Evolutionary conservation across 2,329 filamentous ascomycete species (phyloP).

Genomic region (Fusarium sp.): DNA sequence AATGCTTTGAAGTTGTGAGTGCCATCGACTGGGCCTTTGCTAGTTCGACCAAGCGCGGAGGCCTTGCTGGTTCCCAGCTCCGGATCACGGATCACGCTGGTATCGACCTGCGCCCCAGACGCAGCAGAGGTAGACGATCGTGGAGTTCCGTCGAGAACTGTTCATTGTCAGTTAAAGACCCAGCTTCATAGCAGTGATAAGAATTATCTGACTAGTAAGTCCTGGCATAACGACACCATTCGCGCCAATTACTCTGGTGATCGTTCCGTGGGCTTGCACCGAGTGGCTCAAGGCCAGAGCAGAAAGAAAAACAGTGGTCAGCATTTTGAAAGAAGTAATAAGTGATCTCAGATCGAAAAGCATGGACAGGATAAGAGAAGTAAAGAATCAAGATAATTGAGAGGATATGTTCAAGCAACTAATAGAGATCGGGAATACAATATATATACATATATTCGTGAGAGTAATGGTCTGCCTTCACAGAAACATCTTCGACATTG

Average conservation of each 20-base stretch:
- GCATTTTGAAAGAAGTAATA: background rate
- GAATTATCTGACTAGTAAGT: conserved; percentile 1
- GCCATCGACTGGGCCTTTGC: conserved; percentile 9
- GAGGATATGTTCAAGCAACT: background rate
- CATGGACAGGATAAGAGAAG: no score
- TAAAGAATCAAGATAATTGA: background rate
- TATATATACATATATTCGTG: background rate
- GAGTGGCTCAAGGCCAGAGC: conserved; percentile 9
- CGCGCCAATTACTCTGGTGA: conserved; percentile 14
- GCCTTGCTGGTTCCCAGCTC: conserved; percentile 3
- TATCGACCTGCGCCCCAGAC: conserved; percentile 4
- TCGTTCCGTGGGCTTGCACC: conserved; percentile 3
- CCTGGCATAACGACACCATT: conserved; percentile 15
- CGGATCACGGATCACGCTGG: conserved; percentile 12
- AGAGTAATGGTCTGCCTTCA: background rate
- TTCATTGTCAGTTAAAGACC: background rate
- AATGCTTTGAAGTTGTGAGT: conserved; percentile 1
- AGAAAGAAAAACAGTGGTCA: background rate
- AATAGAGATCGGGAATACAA: background rate
- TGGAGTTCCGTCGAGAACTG: conserved; percentile 18
- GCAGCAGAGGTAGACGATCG: conserved; percentile 11
- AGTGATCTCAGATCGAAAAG: background rate
- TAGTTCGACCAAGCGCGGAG: conserved; percentile 8
- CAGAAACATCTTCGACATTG: background rate
- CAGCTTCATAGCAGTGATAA: background rate